Conservation (phyloP, 768 basidiomycete genomes). For the Antrodiella citrinella region DNA sequence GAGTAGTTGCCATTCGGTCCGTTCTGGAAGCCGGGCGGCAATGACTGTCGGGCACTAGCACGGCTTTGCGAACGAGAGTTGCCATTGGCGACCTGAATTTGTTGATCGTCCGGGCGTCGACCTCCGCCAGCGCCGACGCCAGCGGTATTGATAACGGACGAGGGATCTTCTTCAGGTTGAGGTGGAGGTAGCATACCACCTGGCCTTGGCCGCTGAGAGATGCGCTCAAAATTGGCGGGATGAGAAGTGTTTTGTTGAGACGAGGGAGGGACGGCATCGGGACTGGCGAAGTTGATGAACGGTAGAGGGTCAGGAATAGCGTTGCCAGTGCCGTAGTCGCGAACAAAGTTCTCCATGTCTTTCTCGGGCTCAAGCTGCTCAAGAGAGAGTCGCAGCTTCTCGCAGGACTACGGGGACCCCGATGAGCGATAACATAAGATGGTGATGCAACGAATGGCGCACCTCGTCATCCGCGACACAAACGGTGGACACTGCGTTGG, state of each 20-base stretch:
- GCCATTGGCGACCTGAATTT: not conserved
- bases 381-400: conserved; percentile 75
- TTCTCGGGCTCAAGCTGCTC: conserved; percentile 84
- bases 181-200: conserved; percentile 19
- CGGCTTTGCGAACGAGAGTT: not conserved
- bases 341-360: conserved; percentile 87
- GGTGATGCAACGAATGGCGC: conserved; percentile 20
- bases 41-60: not conserved
- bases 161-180: conserved; percentile 34
- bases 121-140: conserved; percentile 66
- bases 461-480: conserved; percentile 97
- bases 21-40: not conserved
- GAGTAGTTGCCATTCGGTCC: not conserved
- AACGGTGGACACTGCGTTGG: conserved; percentile 92
- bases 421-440: too few species aligned
- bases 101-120: conserved; percentile 11
- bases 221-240: conserved; percentile 44
- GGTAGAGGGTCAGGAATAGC: conserved; percentile 81
- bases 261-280: conserved; percentile 55
- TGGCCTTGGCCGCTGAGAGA: conserved; percentile 28
- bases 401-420: conserved; percentile 71
- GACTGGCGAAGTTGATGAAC: conserved; percentile 75
- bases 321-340: conserved; percentile 81
- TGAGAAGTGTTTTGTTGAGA: conserved; percentile 49
- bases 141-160: conserved; percentile 48